A percentile compares a stretch with the other conserved stretches of the same genome.
These are phyloP conservation scores for Pneumocystis wakefieldiae DNA, from an alignment of 1,139 yeast species.

Conservation along the genomic window DNA sequence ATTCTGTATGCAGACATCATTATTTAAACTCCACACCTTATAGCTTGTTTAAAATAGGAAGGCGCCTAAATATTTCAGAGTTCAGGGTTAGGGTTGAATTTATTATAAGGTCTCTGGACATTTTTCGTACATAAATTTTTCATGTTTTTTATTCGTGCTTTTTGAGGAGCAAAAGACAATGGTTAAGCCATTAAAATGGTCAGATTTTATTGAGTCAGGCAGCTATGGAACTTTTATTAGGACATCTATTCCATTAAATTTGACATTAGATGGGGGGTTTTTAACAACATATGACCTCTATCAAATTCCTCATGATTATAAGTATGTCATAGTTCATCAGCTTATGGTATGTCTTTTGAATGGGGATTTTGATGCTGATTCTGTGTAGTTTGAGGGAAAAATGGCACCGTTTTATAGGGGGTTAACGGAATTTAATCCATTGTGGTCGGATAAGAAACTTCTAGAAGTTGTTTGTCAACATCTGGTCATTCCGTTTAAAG, in stretches of 20 bases:
- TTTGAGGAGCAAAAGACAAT: background rate
- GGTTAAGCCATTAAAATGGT: too few relatives aligned
- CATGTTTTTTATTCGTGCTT: background rate
- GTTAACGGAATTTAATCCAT: conserved; percentile 59
- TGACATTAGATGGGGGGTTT: background rate
- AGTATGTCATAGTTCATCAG: background rate
- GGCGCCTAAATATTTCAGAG: too few relatives aligned
- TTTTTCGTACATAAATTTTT: too few relatives aligned
- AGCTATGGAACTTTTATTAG: background rate
- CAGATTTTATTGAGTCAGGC: background rate
- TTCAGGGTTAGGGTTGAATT: too few relatives aligned
- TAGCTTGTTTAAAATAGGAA: too few relatives aligned
- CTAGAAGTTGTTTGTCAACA: conserved; percentile 31
- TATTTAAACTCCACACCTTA: too few relatives aligned
- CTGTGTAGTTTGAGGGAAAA: conserved; percentile 34
- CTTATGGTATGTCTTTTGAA: background rate
- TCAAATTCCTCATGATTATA: background rate
- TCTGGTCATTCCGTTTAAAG: background rate
- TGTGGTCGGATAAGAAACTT: conserved; percentile 62
- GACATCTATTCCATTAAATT: background rate
- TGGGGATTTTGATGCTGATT: background rate
- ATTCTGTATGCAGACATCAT: too few relatives aligned
- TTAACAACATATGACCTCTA: background rate
- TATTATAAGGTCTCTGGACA: too few relatives aligned
- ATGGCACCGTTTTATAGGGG: conserved; percentile 89